Evolutionary conservation across 257 asterid species (phyloP).

Genomic region (Handroanthus guayacan): DNA sequence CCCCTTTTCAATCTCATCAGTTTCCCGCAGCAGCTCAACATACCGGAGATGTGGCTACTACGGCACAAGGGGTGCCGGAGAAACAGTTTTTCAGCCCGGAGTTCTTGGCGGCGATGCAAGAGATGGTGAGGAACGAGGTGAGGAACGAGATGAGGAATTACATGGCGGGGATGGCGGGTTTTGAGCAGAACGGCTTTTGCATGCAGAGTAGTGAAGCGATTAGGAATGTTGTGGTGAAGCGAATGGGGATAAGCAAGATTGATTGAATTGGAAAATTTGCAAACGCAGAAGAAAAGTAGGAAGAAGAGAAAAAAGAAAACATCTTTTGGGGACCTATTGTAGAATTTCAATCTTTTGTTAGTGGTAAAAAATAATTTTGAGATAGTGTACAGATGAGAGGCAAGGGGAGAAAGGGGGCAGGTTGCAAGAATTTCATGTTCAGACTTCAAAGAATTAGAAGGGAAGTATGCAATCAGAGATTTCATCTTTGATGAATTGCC

Average conservation of each 20-base stretch:
- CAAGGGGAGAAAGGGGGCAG: neutral
- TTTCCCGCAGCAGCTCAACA: neutral
- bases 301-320: neutral
- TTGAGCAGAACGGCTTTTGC: constrained; percentile 50
- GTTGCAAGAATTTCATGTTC: no score
- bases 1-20: constrained; percentile 27
- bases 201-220: constrained; percentile 49
- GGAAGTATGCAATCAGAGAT: neutral
- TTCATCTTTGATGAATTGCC: constrained; percentile 24
- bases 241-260: constrained; percentile 61
- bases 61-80: constrained; percentile 41
- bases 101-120: constrained; percentile 68
- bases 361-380: constrained; percentile 13
- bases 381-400: constrained; percentile 24
- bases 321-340: constrained; percentile 30
- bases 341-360: constrained; percentile 18
- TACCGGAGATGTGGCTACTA: neutral
- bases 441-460: no score
- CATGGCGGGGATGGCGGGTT: constrained; percentile 51
- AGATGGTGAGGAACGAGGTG: constrained; percentile 70
- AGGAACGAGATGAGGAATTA: constrained; percentile 52
- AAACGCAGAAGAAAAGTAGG: no score
- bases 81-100: constrained; percentile 65
- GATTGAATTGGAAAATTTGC: constrained; percentile 37
- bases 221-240: constrained; percentile 60